Conservation (phyloP, 768 basidiomycete genomes). For the Serendipita sp. region DNA sequence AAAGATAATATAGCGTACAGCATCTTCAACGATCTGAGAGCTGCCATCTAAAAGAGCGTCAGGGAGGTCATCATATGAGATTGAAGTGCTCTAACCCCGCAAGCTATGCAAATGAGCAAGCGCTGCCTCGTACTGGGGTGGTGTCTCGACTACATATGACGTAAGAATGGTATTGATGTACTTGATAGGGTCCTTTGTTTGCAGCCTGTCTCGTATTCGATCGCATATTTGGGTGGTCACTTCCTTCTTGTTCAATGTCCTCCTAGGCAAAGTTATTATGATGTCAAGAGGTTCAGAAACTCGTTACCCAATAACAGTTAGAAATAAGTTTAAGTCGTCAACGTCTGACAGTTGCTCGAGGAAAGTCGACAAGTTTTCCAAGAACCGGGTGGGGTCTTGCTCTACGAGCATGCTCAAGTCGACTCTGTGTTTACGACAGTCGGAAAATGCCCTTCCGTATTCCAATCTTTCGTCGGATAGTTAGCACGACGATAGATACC, state of each 20-base stretch:
- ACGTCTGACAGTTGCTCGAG: constrained; percentile 77
- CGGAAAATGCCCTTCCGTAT: constrained; percentile 76
- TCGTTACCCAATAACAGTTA: constrained; percentile 63
- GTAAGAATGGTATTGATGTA: constrained; percentile 88
- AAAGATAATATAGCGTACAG: constrained; percentile 97
- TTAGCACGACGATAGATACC: not conserved
- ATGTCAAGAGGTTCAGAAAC: constrained; percentile 12
- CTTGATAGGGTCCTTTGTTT: constrained; percentile 50
- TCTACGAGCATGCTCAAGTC: constrained; percentile 83
- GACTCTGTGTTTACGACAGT: constrained; percentile 85
- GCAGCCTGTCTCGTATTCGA: constrained; percentile 52
- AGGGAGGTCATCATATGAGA: not conserved
- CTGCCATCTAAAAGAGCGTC: constrained; percentile 29
- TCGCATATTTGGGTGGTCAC: constrained; percentile 60
- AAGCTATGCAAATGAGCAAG: constrained; percentile 57
- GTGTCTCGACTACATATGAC: constrained; percentile 79
- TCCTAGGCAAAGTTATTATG: not conserved
- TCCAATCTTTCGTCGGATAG: constrained; percentile 31
- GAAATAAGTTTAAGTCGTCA: constrained; percentile 83
- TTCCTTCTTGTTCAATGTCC: not conserved
- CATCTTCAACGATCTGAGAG: constrained; percentile 76
- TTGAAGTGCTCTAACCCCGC: constrained; percentile 34
- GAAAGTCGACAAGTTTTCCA: constrained; percentile 37
- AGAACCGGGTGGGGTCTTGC: constrained; percentile 51
- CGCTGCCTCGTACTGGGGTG: constrained; percentile 80